Percentiles rank a stretch among this genome's conserved stretches.
These are phyloP conservation scores for Cerrena zonata DNA, from an alignment of 1,284 basidiomycete species.

Conservation along the genomic window DNA sequence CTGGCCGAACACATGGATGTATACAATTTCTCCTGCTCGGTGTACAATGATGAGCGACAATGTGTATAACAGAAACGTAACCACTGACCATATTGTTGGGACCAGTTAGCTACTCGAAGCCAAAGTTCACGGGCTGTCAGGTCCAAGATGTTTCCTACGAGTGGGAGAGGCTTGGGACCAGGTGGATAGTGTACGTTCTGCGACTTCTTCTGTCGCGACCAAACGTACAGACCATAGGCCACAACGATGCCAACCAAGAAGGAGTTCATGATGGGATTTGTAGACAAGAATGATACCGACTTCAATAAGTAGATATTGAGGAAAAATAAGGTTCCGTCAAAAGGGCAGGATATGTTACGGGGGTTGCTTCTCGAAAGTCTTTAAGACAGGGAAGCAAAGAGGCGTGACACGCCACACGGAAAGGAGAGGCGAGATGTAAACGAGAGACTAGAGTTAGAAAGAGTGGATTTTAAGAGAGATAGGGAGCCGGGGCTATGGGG, in stretches of 20 bases:
- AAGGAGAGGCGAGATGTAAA: background rate
- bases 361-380: background rate
- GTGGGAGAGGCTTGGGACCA: constrained; percentile 58
- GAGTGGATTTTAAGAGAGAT: background rate
- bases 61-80: background rate
- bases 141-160: constrained; percentile 59
- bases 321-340: background rate
- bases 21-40: constrained; percentile 52
- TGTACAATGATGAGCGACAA: background rate
- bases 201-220: constrained; percentile 17
- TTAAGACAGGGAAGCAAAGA: background rate
- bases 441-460: background rate
- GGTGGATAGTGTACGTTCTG: constrained; percentile 39
- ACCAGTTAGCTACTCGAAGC: constrained; percentile 29
- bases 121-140: constrained; percentile 49
- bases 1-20: constrained; percentile 61
- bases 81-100: constrained; percentile 24
- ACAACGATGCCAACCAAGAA: constrained; percentile 16
- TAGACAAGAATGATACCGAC: background rate
- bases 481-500: background rate
- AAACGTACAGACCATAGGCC: constrained; percentile 19
- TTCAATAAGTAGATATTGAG: background rate
- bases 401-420: background rate
- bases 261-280: constrained; percentile 9
- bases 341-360: background rate